Evolutionary conservation across 495 filamentous ascomycete species (phyloP).

Genomic region (Xylaria sp.): DNA sequence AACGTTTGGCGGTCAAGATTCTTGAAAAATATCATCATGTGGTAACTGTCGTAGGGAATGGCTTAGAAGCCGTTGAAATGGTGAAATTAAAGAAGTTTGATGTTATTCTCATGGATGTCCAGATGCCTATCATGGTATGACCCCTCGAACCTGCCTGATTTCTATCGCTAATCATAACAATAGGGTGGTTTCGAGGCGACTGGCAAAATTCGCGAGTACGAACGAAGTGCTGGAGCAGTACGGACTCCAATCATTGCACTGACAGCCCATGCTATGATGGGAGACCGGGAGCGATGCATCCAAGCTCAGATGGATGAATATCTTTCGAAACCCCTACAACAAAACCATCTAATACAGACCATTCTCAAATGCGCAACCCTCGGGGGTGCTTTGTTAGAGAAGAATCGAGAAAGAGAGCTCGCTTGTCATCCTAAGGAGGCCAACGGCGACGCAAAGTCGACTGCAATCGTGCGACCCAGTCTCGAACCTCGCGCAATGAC

Average conservation of each 20-base stretch:
- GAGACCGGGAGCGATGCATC: slow-evolving; percentile 97
- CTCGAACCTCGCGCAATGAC: slow-evolving; percentile 65
- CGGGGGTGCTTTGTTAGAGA: slow-evolving; percentile 84
- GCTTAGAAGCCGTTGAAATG: slow-evolving; percentile 87
- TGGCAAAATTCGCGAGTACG: slow-evolving; percentile 94
- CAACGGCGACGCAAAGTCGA: slow-evolving; percentile 31
- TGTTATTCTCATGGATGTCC: slow-evolving; percentile 98
- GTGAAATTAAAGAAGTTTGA: slow-evolving; percentile 92
- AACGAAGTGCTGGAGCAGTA: slow-evolving; percentile 75
- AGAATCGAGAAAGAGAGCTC: slow-evolving; percentile 58
- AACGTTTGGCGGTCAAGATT: slow-evolving; percentile 95
- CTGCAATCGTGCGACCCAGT: slow-evolving; percentile 39
- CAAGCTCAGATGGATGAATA: slow-evolving; percentile 99
- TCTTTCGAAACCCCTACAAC: slow-evolving; percentile 95
- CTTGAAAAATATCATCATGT: slow-evolving; percentile 97
- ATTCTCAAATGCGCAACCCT: slow-evolving; percentile 96
- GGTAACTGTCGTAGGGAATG: slow-evolving; percentile 95
- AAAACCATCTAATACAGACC: slow-evolving; percentile 98
- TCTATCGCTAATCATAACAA: slow-evolving; percentile 39
- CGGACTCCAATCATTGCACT: slow-evolving; percentile 96
- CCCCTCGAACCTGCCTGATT: neutral
- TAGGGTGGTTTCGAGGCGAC: slow-evolving; percentile 97
- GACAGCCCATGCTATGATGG: slow-evolving; percentile 98
- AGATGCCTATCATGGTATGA: slow-evolving; percentile 95
- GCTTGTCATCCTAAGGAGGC: slow-evolving; percentile 42